These are phyloP conservation scores for Penicillium thymicola DNA, from an alignment of 2,329 filamentous ascomycete species.

Conservation along the genomic window DNA sequence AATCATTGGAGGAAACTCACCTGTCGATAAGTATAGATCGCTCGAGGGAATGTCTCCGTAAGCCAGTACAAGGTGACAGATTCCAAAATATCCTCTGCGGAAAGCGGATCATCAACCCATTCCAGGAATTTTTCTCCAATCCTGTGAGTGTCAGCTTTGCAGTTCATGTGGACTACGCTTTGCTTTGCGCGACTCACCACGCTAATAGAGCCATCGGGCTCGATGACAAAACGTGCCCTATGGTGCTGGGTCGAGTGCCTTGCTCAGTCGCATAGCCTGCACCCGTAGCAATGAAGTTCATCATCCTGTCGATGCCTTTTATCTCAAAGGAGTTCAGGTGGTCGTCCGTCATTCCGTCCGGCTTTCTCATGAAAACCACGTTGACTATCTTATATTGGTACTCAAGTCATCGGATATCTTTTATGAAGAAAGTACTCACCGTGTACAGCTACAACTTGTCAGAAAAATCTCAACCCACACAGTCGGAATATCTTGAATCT, in stretches of 20 bases:
- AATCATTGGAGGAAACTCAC: conserved; percentile 11
- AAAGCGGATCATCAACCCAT: conserved; percentile 36
- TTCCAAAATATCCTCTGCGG: conserved; percentile 33
- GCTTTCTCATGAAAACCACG: conserved; percentile 24
- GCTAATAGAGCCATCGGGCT: conserved; percentile 33
- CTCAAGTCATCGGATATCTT: background rate
- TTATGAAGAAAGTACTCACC: conserved; percentile 17
- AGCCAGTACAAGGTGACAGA: conserved; percentile 39
- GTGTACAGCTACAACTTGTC: conserved; percentile 24
- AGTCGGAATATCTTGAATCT: background rate
- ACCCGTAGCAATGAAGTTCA: conserved; percentile 20
- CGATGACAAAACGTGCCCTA: conserved; percentile 33
- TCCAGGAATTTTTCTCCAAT: conserved; percentile 39
- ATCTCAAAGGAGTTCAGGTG: conserved; percentile 25
- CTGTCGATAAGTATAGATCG: conserved; percentile 34
- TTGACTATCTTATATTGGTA: conserved; percentile 26
- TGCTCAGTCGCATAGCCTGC: conserved; percentile 30
- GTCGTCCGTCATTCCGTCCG: conserved; percentile 23
- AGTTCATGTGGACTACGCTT: background rate
- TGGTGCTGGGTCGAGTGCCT: conserved; percentile 33
- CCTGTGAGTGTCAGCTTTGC: conserved; percentile 26
- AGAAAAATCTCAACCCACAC: background rate
- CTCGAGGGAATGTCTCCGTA: conserved; percentile 36
- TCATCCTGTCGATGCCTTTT: conserved; percentile 26
- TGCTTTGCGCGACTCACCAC: conserved; percentile 21